Base-by-base conservation (phyloP, 2,329 filamentous ascomycete species). In the Ophidiomyces ophidiicola region DNA sequence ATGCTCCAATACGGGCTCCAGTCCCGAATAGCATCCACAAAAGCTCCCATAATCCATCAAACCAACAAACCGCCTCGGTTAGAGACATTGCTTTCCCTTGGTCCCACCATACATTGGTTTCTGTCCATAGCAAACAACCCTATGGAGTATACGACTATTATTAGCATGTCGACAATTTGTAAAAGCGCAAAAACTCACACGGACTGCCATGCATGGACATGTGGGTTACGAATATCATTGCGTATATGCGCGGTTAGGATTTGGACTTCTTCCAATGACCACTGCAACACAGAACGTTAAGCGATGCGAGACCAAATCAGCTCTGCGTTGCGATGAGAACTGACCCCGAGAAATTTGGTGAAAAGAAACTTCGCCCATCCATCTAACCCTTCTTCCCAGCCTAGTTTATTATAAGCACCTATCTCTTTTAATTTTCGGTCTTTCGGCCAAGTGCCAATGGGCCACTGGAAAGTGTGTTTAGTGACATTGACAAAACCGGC, bases 391-490 rank as follows among this genome's bases (percentile, higher is more conserved):
- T 43, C 34, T 29, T 34, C 30, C 38, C 38, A 41, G 15, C 38
- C 38, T n/a, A 41, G 19, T 18, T 26, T 31, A 17, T 41, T 41
- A 32, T 41, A 42, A 32, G 35, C 37, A 4, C 68, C 67, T 15
- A 71, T 61, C 45, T 67, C 62, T 48, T 69, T 71, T 59, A 68
- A 62, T 38, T 62, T 63, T 1, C 59, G 57, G 35, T 70, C 66
- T 36, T 64, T 63, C 4, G 66, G 59, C 68, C 68, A 71, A 1
- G 55, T 44, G 28, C 60, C 62, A 20, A 59, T 53, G 5, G 65
- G 63, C 57, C 61, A 64, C 53, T 63, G 59, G 46, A 55, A 59
- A n/a, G 30, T 23, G 1, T 42, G 30, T 19, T 40, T 19, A 23
- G 19, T 42, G 6, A 69, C 59, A 28, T 68, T 62, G 15, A 60